Conservation (phyloP, 2,329 filamentous ascomycete species). For the Rhexocercosporidium sp. region DNA sequence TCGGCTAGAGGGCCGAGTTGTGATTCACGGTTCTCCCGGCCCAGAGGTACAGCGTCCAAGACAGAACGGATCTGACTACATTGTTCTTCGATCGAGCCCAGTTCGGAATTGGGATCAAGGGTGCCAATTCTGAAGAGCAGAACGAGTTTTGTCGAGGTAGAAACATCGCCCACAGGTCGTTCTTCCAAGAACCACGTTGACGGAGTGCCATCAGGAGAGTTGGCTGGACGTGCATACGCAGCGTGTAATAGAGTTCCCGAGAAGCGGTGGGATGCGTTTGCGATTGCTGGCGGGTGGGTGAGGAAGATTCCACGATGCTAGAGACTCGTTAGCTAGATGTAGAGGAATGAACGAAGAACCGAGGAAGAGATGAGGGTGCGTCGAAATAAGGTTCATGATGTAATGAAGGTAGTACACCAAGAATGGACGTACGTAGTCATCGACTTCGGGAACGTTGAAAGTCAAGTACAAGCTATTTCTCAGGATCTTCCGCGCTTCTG, state of each 20-base stretch:
- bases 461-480: conserved; percentile 36
- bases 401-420: background rate
- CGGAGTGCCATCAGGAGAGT: background rate
- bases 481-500: conserved; percentile 28
- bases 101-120: conserved; percentile 13
- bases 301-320: conserved; percentile 38
- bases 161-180: conserved; percentile 29
- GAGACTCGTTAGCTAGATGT: conserved; percentile 11
- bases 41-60: conserved; percentile 30
- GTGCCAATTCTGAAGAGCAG: conserved; percentile 31
- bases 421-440: conserved; percentile 34
- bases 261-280: conserved; percentile 15
- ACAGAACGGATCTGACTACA: conserved; percentile 23
- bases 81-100: conserved; percentile 15
- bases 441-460: conserved; percentile 36
- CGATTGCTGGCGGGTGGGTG: conserved; percentile 26
- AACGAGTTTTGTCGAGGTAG: conserved; percentile 29
- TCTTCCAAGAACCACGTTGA: conserved; percentile 27
- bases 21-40: conserved; percentile 23
- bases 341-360: background rate
- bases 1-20: conserved; percentile 18
- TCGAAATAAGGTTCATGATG: conserved; percentile 4
- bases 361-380: background rate
- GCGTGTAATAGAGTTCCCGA: conserved; percentile 36
- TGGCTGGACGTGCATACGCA: conserved; percentile 20